A percentile compares a stretch with the other conserved stretches of the same genome.
These are phyloP conservation scores for Prunus mira DNA, from an alignment of 306 rosid species.

Conservation along the genomic window DNA sequence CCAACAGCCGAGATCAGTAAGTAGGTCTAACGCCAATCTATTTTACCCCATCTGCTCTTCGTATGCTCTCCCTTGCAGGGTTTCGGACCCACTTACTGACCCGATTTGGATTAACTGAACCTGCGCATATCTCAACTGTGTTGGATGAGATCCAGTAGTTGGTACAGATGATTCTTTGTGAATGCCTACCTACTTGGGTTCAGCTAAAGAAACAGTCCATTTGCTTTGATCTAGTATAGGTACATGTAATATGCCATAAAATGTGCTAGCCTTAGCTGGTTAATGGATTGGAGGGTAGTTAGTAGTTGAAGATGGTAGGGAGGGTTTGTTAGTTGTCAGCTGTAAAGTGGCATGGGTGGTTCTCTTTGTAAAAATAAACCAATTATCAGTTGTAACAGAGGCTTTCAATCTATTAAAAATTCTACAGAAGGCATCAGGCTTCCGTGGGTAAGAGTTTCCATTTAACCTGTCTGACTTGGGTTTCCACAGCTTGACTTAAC, in stretches of 20 bases:
- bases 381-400: neutral
- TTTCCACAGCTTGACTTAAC: neutral
- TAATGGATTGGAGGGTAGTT: neutral
- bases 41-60: neutral
- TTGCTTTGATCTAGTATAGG: neutral
- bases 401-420: neutral
- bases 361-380: neutral
- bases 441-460: neutral
- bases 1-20: neutral
- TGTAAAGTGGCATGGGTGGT: neutral
- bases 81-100: neutral
- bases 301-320: too few relatives aligned
- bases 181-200: neutral
- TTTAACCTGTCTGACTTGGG: neutral
- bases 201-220: neutral
- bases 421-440: neutral
- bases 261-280: neutral
- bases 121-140: neutral
- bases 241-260: neutral
- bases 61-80: neutral
- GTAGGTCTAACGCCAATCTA: neutral
- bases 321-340: neutral
- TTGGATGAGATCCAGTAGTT: neutral
- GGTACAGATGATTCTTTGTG: neutral
- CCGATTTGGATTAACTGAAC: neutral